Percentiles rank a stretch among this genome's conserved stretches.
These are phyloP conservation scores for Nicotiana tabacum DNA, from an alignment of 257 asterid species.

Conservation along the genomic window DNA sequence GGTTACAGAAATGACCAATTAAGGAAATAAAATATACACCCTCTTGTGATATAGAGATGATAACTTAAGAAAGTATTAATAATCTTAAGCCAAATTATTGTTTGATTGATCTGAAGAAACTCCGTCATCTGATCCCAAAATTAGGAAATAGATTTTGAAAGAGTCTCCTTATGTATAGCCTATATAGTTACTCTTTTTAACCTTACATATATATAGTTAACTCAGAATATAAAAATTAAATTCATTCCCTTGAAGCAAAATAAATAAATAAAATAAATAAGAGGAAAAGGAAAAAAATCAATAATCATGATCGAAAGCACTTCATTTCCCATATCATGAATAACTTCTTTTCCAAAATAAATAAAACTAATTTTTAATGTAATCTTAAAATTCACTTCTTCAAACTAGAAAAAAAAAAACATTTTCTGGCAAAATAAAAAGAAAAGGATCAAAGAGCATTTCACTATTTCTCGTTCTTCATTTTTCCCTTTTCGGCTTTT, in stretches of 20 bases:
- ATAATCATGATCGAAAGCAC: neutral
- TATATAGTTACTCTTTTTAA: neutral
- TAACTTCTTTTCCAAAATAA: too few relatives aligned
- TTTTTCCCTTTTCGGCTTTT: neutral
- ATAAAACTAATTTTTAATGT: too few relatives aligned
- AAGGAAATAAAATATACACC: neutral
- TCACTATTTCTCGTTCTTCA: neutral
- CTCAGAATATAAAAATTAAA: neutral
- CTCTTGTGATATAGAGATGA: neutral
- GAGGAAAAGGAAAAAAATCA: neutral
- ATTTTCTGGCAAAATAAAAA: too few relatives aligned
- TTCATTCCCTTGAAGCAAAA: neutral
- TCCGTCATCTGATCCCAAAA: neutral
- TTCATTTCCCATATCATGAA: neutral
- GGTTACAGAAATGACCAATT: neutral
- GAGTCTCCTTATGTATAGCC: constrained; percentile 7
- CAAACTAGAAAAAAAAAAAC: too few relatives aligned
- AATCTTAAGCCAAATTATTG: neutral
- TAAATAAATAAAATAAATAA: neutral
- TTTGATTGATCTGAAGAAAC: neutral
- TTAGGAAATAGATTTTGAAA: neutral
- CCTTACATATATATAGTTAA: neutral
- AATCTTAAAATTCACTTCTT: too few relatives aligned
- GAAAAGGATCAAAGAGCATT: neutral
- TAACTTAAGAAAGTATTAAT: neutral